phyloP scores from a whole-genome alignment of 2,329 filamentous ascomycete genomes.

The Lecanosticta acicola region DNA sequence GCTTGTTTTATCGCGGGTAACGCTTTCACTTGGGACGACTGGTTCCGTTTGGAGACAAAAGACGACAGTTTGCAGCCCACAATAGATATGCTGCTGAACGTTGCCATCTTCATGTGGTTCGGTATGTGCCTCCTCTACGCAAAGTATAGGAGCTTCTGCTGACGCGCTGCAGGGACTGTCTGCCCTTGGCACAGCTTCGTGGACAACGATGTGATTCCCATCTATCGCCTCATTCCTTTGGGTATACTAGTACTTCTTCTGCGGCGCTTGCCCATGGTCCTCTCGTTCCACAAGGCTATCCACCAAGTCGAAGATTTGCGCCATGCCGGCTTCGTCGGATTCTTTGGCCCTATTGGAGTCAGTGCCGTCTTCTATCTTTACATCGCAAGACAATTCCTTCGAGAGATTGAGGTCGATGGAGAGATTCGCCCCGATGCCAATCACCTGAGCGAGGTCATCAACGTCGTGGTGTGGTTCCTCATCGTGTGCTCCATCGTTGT shows the following conservation, averaged over 20 bases:
- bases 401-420: conserved; percentile 52
- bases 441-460: conserved; percentile 59
- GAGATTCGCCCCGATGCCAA: conserved; percentile 59
- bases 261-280: conserved; percentile 70
- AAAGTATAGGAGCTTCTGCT: neutral
- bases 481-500: conserved; percentile 78
- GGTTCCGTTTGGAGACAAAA: conserved; percentile 82
- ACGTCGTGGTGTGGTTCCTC: conserved; percentile 79
- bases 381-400: conserved; percentile 69
- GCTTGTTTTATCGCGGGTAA: conserved; percentile 92
- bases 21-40: conserved; percentile 86
- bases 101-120: conserved; percentile 86
- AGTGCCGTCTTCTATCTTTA: conserved; percentile 88
- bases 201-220: conserved; percentile 62
- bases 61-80: conserved; percentile 93
- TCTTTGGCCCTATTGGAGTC: conserved; percentile 89
- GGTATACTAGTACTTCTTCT: conserved; percentile 72
- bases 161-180: conserved; percentile 54
- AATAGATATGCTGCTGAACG: conserved; percentile 89
- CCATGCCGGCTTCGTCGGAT: conserved; percentile 81
- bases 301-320: conserved; percentile 68
- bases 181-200: conserved; percentile 73
- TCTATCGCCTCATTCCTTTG: conserved; percentile 66
- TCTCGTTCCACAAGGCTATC: conserved; percentile 66
- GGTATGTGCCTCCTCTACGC: neutral